Conservation (phyloP, 768 basidiomycete genomes). For the Dentipellis fragilis region DNA sequence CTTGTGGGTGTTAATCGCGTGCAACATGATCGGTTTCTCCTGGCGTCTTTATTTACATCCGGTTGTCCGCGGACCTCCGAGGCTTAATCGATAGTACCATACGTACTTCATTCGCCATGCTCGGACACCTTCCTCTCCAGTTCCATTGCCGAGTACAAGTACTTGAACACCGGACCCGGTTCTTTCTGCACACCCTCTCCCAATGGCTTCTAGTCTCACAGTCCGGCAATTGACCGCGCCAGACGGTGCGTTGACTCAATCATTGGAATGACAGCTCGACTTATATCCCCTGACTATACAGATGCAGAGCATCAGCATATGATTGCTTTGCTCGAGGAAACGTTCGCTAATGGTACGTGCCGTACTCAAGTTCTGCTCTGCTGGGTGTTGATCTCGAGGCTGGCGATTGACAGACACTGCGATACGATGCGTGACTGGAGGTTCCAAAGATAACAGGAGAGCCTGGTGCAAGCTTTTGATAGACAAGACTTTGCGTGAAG, state of each 20-base stretch:
- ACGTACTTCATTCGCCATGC: not conserved
- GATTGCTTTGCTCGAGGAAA: not conserved
- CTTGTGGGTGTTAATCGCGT: not conserved
- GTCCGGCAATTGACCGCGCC: not conserved
- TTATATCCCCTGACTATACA: not conserved
- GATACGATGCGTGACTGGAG: conserved; percentile 2
- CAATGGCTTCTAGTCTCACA: not conserved
- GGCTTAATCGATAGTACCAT: not conserved
- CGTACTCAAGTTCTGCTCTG: not conserved
- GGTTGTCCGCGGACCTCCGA: not conserved
- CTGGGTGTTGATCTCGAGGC: too few species aligned
- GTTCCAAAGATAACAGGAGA: not conserved
- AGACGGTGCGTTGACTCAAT: not conserved
- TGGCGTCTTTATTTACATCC: not conserved
- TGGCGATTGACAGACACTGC: not conserved
- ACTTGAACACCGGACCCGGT: not conserved
- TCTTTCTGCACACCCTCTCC: not conserved
- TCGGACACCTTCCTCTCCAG: too few species aligned
- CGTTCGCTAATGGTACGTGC: not conserved
- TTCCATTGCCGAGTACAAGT: not conserved
- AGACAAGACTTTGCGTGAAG: not conserved
- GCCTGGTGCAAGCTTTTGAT: not conserved
- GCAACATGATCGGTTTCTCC: not conserved
- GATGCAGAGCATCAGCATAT: not conserved
- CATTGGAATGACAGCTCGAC: not conserved